Evolutionary conservation across 2,329 filamentous ascomycete species (phyloP), one percentile per base, ranked within the genome.

Genomic region (Trichoderma polysporum): DNA sequence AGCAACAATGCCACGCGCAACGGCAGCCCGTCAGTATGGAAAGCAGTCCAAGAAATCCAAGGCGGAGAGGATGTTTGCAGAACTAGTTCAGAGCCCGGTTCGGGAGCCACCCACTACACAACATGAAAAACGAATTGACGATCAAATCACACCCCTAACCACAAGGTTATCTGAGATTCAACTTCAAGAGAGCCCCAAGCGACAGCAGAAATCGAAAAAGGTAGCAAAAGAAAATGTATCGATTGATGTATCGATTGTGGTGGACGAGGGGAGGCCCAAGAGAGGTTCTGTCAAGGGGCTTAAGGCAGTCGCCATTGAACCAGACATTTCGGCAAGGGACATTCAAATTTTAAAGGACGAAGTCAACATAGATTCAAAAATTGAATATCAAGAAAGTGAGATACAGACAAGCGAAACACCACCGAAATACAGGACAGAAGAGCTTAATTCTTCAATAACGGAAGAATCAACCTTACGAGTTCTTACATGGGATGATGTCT

Each of bases 401-500:
- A n/a, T 19, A 45, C 57, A 47, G 19, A 27, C 19, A 31, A 29
- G 29, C 8, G 15, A 37, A n/a, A 19, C n/a, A 7, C n/a, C n/a
- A 3, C 12, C 31, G 15, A 41, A 53, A 27, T 8, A 8, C 12
- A 53, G n/a, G n/a, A 9, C 33, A 8, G 37, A 39, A 33, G 53
- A 47, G 31, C 27, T 19, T 19, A 47, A 27, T 22, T 33, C 60
- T 52, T 35, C 66, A 45, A 25, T 25, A 17, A 13, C 52, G 22
- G 54, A 68, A 3, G 73, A 75, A 49, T 61, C 69, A 6, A 69
- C 71, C 8, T 75, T 86, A 17, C 80, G 82, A 3, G 72, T 82
- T 5, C 76, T 88, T 47, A 79, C 80, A 1, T 90, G 88, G 87
- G 76, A 81, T 33, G 86, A 89, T 61, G 80, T 90, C 33, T 86